Evolutionary conservation across 164 flowering plant genomes (phyloP), one percentile per base, ranked within the genome.

Genomic region (Liriodendron chinense): DNA sequence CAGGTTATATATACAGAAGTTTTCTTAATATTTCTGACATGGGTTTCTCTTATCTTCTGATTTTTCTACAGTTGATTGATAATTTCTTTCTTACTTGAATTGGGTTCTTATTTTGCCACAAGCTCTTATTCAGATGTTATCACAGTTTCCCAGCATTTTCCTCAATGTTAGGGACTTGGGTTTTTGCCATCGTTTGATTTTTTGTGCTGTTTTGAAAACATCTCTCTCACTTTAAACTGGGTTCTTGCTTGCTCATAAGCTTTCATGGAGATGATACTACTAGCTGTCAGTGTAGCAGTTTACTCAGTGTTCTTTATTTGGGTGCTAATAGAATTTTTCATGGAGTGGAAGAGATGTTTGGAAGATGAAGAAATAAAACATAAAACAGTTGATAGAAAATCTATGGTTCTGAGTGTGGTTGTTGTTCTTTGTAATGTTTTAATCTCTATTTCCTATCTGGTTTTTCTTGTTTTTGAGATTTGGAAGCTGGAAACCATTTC

Each of bases 311-410:
- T 88, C 16, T 25, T 85, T 62, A 28, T 77, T 47, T 89, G 96
- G 91, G 72, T 88, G 76, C 61, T 85, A 65, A 62, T 83, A 24
- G 86, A 85, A 43, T 8, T 74, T 18, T 70, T 82, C 59, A 83
- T 69, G 75, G 69, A 74, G n/a, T 78, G 83, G 67, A 84, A 82
- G 50, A 57, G 74, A 47, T 72, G 12, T 9, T 68, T n/a, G 62
- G 71, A 63, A 22, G 68, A 73, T 61, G 47, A 28, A 23, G 74
- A 66, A 12, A 68, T 22, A 72, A 68, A 56, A 50, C 53, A 65
- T 3, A 68, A 71, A 25, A 71, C 5, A 47, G 70, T 14, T 13
- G 49, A 72, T 12, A 74, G 72, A 72, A 73, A 76, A n/a, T 56
- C 68, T 12, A 63, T 59, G 47, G 34, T 57, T 65, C 78, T 73